phyloP scores from a whole-genome alignment of 106 monocot genomes.

The Dactylorhiza incarnata region DNA sequence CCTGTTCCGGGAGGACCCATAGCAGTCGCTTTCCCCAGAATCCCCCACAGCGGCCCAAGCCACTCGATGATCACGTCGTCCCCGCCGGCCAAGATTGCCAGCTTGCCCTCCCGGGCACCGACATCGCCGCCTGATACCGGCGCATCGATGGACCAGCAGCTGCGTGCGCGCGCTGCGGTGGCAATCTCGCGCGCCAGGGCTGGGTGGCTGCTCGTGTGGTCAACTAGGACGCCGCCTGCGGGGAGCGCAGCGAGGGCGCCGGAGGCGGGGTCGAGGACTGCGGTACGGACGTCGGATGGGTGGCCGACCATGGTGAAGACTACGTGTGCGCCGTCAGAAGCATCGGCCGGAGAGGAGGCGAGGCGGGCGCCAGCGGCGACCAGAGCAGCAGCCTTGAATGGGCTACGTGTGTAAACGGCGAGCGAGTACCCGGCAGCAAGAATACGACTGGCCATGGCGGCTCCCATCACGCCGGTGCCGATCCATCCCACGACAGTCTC shows the following conservation, averaged over 20 bases:
- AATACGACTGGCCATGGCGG: slow-evolving; percentile 33
- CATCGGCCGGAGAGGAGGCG: slow-evolving; percentile 24
- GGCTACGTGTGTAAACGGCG: slow-evolving; percentile 25
- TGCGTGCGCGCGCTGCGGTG: slow-evolving; percentile 3
- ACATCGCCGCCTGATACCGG: slow-evolving; percentile 45
- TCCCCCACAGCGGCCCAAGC: slow-evolving; percentile 24
- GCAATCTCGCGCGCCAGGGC: slow-evolving; percentile 15
- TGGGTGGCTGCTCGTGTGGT: slow-evolving; percentile 27
- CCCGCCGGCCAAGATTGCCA: slow-evolving; percentile 43
- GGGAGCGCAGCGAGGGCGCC: slow-evolving; percentile 10
- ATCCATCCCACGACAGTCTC: slow-evolving; percentile 13
- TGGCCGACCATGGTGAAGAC: slow-evolving; percentile 36
- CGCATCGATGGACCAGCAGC: slow-evolving; percentile 37
- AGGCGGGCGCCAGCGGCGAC: slow-evolving; percentile 17
- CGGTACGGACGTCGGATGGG: slow-evolving; percentile 38
- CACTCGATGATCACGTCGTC: slow-evolving; percentile 14
- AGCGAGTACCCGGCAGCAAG: slow-evolving; percentile 29
- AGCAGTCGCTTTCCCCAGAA: slow-evolving; percentile 16
- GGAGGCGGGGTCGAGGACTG: slow-evolving; percentile 17
- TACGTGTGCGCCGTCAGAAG: slow-evolving; percentile 23
- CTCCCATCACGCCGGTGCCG: slow-evolving; percentile 30
- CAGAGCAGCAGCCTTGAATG: slow-evolving; percentile 17
- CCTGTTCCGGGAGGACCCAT: slow-evolving; percentile 40
- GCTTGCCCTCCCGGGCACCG: slow-evolving; percentile 31
- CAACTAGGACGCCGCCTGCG: slow-evolving; percentile 6